Evolutionary conservation across 2,329 filamentous ascomycete species (phyloP).

Genomic region (Elsinoe necatrix): DNA sequence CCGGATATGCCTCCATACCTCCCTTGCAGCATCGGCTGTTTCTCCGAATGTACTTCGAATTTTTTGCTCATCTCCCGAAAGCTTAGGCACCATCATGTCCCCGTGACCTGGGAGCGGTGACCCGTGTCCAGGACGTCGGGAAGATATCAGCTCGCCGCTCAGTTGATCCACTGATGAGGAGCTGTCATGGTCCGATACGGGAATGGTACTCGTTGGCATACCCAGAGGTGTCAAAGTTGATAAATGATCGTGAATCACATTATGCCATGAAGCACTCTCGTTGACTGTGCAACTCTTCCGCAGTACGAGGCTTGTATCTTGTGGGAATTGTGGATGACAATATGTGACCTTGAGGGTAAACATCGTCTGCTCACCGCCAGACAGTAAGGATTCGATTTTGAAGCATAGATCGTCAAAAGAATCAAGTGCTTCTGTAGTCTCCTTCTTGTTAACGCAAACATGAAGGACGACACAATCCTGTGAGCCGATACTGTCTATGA

Average conservation of each 20-base stretch:
- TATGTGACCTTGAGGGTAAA: conserved; percentile 8
- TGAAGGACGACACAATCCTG: background rate
- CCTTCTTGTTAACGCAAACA: background rate
- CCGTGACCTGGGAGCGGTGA: conserved; percentile 8
- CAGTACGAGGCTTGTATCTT: conserved; percentile 6
- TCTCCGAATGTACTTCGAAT: background rate
- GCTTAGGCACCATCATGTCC: background rate
- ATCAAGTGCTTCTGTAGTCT: background rate
- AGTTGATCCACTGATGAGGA: background rate
- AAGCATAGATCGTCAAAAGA: conserved; percentile 3
- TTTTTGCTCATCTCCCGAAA: background rate
- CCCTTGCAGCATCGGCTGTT: conserved; percentile 27
- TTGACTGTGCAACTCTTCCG: conserved; percentile 19
- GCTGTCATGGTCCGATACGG: background rate
- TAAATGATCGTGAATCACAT: too few relatives aligned
- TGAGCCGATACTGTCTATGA: background rate
- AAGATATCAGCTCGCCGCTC: background rate
- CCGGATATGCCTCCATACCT: conserved; percentile 34
- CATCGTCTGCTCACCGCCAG: conserved; percentile 18
- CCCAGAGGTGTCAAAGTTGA: too few relatives aligned
- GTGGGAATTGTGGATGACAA: background rate
- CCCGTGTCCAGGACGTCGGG: conserved; percentile 8
- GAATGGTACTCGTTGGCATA: background rate
- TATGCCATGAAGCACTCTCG: too few relatives aligned
- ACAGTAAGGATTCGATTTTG: conserved; percentile 11